Evolutionary conservation across 2,329 filamentous ascomycete genomes (phyloP), one percentile per base, ranked within the genome.

Genomic region (Zymoseptoria pseudotritici): DNA sequence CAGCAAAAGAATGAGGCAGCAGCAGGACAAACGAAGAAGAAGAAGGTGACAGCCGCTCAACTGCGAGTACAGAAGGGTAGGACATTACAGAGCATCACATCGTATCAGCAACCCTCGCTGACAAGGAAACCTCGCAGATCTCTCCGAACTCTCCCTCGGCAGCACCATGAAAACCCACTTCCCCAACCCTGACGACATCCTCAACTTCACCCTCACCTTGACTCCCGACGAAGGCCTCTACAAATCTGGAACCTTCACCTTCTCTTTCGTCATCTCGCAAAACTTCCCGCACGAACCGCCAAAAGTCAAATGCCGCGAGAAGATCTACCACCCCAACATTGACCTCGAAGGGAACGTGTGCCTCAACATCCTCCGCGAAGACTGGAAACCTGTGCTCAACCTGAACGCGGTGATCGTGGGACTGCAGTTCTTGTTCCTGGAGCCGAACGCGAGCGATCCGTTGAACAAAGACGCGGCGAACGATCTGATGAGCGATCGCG

Each of bases 281-380:
- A 94, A 89, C 79, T 99, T 96, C 77, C 94, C 94, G 0, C 94
- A 97, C 78, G 92, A 97, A 74, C 92, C 94, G 64, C 94, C 94
- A 20, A 97, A 97, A 78, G 94, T 99, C 69, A 94, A 90, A 72
- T 97, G 94, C 79, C 89, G 87, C 68, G 90, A 99, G 78, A 97
- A 96, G 82, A 97, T 99, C 70, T 99, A 99, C 79, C 94, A 99
- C 74, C 94, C 94, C 5, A 99, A 99, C 76, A 99, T 99, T 73
- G 94, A 99, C 72, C 83, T 96, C 50, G 91, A 97, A 74, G 94
- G 94, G 68, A 99, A 99, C 73, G 92, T 99, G 64, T 99, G 94
- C 79, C 78, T 99, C 71, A 99, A 99, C 75, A 99, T 99, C 70
- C 77, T 99, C 71, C 82, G 94, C 63, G 94, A 99, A 78, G 94